Evolutionary conservation across 306 rosid species (phyloP), one percentile per base, ranked within the genome.

Genomic region (Vigna mungo): DNA sequence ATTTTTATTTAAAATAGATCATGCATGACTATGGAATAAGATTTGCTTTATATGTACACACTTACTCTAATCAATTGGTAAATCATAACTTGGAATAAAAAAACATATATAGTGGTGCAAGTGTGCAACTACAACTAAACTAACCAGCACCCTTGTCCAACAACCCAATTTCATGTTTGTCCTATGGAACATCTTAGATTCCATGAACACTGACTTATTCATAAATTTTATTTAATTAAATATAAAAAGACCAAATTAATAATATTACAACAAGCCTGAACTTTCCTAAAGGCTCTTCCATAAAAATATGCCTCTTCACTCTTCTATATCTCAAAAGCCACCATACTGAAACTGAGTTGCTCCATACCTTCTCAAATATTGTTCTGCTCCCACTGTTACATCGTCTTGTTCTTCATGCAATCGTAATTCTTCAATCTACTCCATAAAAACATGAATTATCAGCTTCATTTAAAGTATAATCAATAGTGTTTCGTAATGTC

Each of bases 361-460:
- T 63, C 75, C 89, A 73, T 47, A 87, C 36, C 69, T 46, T 75
- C 76, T 82, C 77, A 84, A n/a, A 67, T 82, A 82, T 52, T 86
- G 77, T 16, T 81, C 80, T 63, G 84, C 81, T 81, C 83, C 67
- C 12, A 63, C 55, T 80, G 78, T 85, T 69, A 71, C 84, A 71
- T 73, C 83, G 13, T 83, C 92, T 43, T 80, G 88, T 68, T 86
- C 91, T 69, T 82, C 92, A 66, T 84, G 87, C 83, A 89, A 34
- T 7, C 74, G 82, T 77, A 87, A 54, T 13, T 78, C 89, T 76
- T 81, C 93, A 15, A 94, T 68, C 98, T 90, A 60, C 81, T 82
- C 30, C 0, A 54, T 63, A 8, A 11, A 9, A 9, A 54, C n/a
- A 6, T 44, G 4, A 63, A 61, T 43, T 48, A 17, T 71, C 54